Percentiles rank a stretch among this genome's conserved stretches.
phyloP scores from a whole-genome alignment of 495 filamentous ascomycete genomes.

The Mytilinidion resinicola region DNA sequence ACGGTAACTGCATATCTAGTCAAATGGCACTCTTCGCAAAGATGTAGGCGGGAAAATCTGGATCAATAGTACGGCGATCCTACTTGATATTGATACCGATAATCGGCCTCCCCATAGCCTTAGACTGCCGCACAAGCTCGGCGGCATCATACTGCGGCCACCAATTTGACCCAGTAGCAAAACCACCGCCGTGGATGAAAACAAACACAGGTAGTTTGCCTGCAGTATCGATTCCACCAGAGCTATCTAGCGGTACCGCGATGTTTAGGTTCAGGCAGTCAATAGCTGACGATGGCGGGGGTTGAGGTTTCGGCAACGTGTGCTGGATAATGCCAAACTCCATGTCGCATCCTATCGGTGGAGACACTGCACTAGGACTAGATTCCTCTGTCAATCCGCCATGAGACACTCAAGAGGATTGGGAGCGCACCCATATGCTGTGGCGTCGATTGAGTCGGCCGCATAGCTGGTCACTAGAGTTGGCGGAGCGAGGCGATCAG shows the following conservation, averaged over 20 bases:
- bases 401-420: neutral
- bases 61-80: neutral
- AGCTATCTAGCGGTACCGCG: slow-evolving; percentile 6
- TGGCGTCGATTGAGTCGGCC: slow-evolving; percentile 17
- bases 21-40: neutral
- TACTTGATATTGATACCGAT: slow-evolving; percentile 26
- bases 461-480: slow-evolving; percentile 15
- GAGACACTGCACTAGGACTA: slow-evolving; percentile 4
- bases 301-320: neutral
- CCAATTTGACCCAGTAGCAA: slow-evolving; percentile 35
- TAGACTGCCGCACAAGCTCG: slow-evolving; percentile 24
- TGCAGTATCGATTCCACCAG: neutral
- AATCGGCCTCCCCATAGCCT: slow-evolving; percentile 7
- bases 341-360: slow-evolving; percentile 1
- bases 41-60: neutral
- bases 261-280: slow-evolving; percentile 32
- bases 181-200: slow-evolving; percentile 31
- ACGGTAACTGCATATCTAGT: slow-evolving; percentile 19
- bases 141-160: slow-evolving; percentile 42
- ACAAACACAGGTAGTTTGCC: slow-evolving; percentile 25
- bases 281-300: slow-evolving; percentile 19
- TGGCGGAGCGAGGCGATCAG: slow-evolving; percentile 22
- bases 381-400: neutral
- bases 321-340: slow-evolving; percentile 26
- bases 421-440: slow-evolving; percentile 18